phyloP scores from a whole-genome alignment of 2,329 filamentous ascomycete species.

The Exophiala oligosperma region DNA sequence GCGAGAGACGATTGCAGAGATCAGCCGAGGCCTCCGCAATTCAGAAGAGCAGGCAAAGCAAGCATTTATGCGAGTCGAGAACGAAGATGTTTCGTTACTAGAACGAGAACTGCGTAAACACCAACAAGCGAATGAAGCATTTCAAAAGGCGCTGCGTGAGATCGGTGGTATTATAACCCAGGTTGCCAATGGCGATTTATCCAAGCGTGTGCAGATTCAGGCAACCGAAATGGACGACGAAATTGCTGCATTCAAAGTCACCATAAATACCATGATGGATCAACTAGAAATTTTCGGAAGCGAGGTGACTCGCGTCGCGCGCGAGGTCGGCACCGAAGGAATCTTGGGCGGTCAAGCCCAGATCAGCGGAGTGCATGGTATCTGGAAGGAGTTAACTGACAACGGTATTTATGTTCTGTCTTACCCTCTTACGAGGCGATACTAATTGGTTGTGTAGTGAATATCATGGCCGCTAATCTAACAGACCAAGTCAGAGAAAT shows the following conservation, averaged over 20 bases:
- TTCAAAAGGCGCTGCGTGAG: constrained; percentile 94
- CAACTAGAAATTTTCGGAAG: constrained; percentile 95
- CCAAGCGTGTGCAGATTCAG: constrained; percentile 95
- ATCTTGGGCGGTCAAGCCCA: constrained; percentile 90
- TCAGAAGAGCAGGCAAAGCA: constrained; percentile 83
- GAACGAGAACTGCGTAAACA: constrained; percentile 96
- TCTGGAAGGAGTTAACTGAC: constrained; percentile 95
- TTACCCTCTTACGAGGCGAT: background rate
- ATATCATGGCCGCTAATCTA: constrained; percentile 80
- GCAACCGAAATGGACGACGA: constrained; percentile 96
- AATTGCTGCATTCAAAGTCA: constrained; percentile 96
- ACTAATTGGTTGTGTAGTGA: constrained; percentile 53
- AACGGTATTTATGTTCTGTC: constrained; percentile 56
- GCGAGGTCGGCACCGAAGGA: constrained; percentile 94
- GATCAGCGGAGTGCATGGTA: constrained; percentile 90
- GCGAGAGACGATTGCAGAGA: constrained; percentile 78
- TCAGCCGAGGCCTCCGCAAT: constrained; percentile 81
- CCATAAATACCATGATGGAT: constrained; percentile 99
- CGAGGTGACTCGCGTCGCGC: constrained; percentile 90
- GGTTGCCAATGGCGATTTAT: constrained; percentile 90
- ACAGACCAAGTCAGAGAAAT: constrained; percentile 85
- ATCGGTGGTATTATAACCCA: constrained; percentile 97
- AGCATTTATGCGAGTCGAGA: constrained; percentile 78
- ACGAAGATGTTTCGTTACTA: constrained; percentile 81
- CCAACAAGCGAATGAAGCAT: constrained; percentile 96